phyloP scores from a whole-genome alignment of 1,139 yeast species.

The Scheffersomyces illinoinensis region DNA sequence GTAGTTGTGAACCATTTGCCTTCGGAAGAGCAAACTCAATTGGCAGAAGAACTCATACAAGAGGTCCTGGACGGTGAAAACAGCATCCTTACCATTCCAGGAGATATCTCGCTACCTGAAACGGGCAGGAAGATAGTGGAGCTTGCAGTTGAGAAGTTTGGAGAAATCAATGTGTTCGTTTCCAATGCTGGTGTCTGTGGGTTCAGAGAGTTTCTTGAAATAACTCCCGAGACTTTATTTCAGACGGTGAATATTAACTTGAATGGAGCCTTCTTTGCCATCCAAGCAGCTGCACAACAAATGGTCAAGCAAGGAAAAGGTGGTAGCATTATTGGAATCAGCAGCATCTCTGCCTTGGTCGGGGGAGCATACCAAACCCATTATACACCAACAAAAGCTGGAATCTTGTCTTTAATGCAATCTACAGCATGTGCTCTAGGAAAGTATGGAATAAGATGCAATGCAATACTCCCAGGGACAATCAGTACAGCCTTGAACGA shows the following conservation, averaged over 20 bases:
- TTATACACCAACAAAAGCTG: constrained; percentile 51
- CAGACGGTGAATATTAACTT: constrained; percentile 37
- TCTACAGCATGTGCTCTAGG: constrained; percentile 46
- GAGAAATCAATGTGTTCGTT: constrained; percentile 41
- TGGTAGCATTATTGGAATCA: constrained; percentile 45
- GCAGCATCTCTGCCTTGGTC: constrained; percentile 41
- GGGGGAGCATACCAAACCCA: constrained; percentile 42
- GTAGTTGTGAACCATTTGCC: constrained; percentile 2
- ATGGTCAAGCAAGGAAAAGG: constrained; percentile 47
- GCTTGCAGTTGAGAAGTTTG: constrained; percentile 34
- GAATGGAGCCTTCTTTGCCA: constrained; percentile 44
- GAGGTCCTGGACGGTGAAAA: constrained; percentile 17
- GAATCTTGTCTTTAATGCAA: constrained; percentile 45
- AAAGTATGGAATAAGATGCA: constrained; percentile 37
- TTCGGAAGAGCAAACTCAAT: constrained; percentile 11
- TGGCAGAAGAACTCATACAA: constrained; percentile 21
- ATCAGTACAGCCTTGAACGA: constrained; percentile 41
- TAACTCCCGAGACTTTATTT: constrained; percentile 30
- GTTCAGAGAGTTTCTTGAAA: constrained; percentile 27
- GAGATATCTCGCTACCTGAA: constrained; percentile 41
- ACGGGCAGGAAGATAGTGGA: constrained; percentile 34
- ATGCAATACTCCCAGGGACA: constrained; percentile 47
- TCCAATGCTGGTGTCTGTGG: constrained; percentile 49
- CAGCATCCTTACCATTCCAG: constrained; percentile 34
- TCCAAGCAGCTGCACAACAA: constrained; percentile 48